A percentile compares a stretch with the other conserved stretches of the same genome.
phyloP scores from a whole-genome alignment of 805 yeast genomes.

The Lachancea lanzarotensis region DNA sequence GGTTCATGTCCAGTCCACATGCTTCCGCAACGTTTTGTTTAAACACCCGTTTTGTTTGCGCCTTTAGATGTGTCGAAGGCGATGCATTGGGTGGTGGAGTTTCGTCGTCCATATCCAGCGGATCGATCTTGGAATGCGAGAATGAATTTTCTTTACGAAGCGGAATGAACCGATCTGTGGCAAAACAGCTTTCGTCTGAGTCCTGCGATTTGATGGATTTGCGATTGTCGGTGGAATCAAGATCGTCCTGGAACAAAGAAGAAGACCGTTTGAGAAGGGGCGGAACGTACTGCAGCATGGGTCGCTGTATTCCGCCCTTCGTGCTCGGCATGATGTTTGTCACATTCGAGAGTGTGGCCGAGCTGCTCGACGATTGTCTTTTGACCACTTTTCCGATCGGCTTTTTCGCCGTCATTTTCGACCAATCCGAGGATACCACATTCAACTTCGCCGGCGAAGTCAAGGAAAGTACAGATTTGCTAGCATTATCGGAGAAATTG shows the following conservation, averaged over 20 bases:
- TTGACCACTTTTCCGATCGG: slow-evolving; percentile 21
- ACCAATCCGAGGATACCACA: slow-evolving; percentile 37
- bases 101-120: slow-evolving; percentile 32
- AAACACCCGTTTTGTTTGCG: slow-evolving; percentile 43
- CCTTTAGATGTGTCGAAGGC: slow-evolving; percentile 38
- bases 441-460: slow-evolving; percentile 44
- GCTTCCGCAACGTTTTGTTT: slow-evolving; percentile 88
- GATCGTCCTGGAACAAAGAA: slow-evolving; percentile 28
- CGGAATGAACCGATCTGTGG: slow-evolving; percentile 58
- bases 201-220: slow-evolving; percentile 11
- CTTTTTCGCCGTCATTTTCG: slow-evolving; percentile 17
- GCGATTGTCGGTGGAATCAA: slow-evolving; percentile 14
- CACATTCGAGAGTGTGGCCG: slow-evolving; percentile 23
- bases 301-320: slow-evolving; percentile 22
- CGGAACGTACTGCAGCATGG: slow-evolving; percentile 22
- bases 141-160: slow-evolving; percentile 40
- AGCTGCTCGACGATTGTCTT: slow-evolving; percentile 16
- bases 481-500: slow-evolving; percentile 20
- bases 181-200: slow-evolving; percentile 25
- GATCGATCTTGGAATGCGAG: slow-evolving; percentile 23
- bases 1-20: slow-evolving; percentile 79
- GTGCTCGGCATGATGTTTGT: slow-evolving; percentile 10
- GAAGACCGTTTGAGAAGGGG: slow-evolving; percentile 29
- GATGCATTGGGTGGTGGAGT: slow-evolving; percentile 43
- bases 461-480: slow-evolving; percentile 34